A percentile compares a stretch with the other conserved stretches of the same genome.
Conservation (phyloP, 169 alveolate species). For the Plasmodium gallinaceum region DNA sequence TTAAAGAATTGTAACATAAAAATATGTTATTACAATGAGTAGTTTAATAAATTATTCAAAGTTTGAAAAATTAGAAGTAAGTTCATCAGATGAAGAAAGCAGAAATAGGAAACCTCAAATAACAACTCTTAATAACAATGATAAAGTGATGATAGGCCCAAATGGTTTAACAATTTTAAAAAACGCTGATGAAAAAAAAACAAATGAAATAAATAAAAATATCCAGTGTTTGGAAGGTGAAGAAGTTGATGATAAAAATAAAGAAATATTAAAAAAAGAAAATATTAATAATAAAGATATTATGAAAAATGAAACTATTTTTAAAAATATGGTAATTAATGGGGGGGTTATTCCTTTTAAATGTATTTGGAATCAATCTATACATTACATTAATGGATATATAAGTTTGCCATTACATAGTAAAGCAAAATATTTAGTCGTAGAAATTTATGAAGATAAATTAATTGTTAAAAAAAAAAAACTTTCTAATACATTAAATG, state of each 20-base stretch:
- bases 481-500: not conserved
- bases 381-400: conserved; percentile 37
- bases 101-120: conserved; percentile 45
- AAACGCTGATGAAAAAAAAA: conserved; percentile 7
- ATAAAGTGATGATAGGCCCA: conserved; percentile 66
- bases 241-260: not conserved
- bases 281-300: not conserved
- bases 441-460: conserved; percentile 60
- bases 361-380: conserved; percentile 68
- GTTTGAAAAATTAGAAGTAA: conserved; percentile 63
- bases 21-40: conserved; percentile 32
- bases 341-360: conserved; percentile 71
- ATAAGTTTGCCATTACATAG: conserved; percentile 41
- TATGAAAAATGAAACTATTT: conserved; percentile 17
- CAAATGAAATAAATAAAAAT: conserved; percentile 2
- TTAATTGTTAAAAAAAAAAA: conserved; percentile 39
- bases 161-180: conserved; percentile 62
- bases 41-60: conserved; percentile 54
- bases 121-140: conserved; percentile 38
- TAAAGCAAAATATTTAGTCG: conserved; percentile 63
- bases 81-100: conserved; percentile 74
- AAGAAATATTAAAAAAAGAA: not conserved
- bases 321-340: conserved; percentile 46
- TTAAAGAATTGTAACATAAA: not conserved
- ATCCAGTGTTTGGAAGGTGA: not conserved